A percentile compares a stretch with the other conserved stretches of the same genome.
Evolutionary conservation across 2,329 filamentous ascomycete genomes (phyloP).

Genomic region (Xylariales sp.): DNA sequence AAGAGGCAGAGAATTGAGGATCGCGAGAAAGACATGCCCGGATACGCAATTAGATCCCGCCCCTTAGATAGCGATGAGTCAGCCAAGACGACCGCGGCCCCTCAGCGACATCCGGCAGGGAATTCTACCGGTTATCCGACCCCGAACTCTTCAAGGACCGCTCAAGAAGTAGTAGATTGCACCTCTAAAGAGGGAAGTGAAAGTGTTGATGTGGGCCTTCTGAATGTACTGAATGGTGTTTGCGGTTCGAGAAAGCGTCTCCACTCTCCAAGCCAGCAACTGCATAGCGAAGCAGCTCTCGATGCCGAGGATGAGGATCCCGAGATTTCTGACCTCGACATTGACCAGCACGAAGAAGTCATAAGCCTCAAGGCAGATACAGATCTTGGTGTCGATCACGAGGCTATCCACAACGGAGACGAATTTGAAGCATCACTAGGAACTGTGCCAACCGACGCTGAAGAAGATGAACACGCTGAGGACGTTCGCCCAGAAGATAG

Average conservation of each 20-base stretch:
- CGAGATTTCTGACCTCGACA: neutral
- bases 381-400: constrained; percentile 1
- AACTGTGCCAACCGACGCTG: too few species aligned
- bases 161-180: neutral
- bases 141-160: neutral
- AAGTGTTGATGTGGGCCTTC: constrained; percentile 1
- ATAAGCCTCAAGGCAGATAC: neutral
- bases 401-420: neutral
- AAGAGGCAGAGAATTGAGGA: too few species aligned
- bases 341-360: neutral
- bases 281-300: neutral
- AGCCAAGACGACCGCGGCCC: too few species aligned
- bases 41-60: too few species aligned
- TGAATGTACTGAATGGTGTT: constrained; percentile 16
- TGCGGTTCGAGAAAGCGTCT: constrained; percentile 9
- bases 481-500: too few species aligned
- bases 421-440: neutral
- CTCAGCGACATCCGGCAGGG: too few species aligned
- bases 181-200: constrained; percentile 5
- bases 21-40: too few species aligned
- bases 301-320: constrained; percentile 1
- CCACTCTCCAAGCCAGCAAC: neutral
- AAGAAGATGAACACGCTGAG: too few species aligned
- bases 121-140: constrained; percentile 7
- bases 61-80: too few species aligned